Conservation (phyloP, 495 filamentous ascomycete species). For the Ascobolus immersus region DNA sequence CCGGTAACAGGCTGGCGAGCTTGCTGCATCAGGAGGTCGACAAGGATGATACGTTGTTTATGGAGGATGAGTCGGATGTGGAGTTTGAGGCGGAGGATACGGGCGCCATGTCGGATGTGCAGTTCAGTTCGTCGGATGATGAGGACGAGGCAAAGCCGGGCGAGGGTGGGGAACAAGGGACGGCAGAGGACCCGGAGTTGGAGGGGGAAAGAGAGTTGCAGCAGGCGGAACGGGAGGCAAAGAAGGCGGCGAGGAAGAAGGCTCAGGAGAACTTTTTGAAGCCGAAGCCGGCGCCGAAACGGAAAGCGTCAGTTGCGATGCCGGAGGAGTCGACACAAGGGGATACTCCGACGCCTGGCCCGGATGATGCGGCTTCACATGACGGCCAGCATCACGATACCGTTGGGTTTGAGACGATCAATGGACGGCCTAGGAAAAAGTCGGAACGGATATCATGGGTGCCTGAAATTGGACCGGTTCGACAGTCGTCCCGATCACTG, state of each 20-base stretch:
- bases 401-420: constrained; percentile 12
- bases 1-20: constrained; percentile 58
- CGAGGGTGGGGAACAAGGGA: constrained; percentile 30
- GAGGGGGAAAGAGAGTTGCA: constrained; percentile 40
- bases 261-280: constrained; percentile 28
- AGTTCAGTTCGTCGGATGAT: constrained; percentile 58
- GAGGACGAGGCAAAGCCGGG: constrained; percentile 44
- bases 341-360: background rate
- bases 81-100: constrained; percentile 51
- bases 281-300: constrained; percentile 21
- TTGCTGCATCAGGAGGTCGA: constrained; percentile 39
- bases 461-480: constrained; percentile 52
- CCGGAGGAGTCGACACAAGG: constrained; percentile 16
- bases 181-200: constrained; percentile 35
- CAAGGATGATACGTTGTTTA: constrained; percentile 49
- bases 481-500: constrained; percentile 57
- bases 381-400: constrained; percentile 27
- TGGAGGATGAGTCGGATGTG: constrained; percentile 64
- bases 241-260: constrained; percentile 44
- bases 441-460: constrained; percentile 78
- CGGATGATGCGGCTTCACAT: constrained; percentile 27
- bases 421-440: constrained; percentile 63
- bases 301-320: constrained; percentile 41
- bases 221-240: constrained; percentile 25
- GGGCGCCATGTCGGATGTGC: constrained; percentile 38